These are phyloP conservation scores for Cylindricascospora bacillispora DNA, from an alignment of 1,139 yeast genomes.

Conservation along the genomic window DNA sequence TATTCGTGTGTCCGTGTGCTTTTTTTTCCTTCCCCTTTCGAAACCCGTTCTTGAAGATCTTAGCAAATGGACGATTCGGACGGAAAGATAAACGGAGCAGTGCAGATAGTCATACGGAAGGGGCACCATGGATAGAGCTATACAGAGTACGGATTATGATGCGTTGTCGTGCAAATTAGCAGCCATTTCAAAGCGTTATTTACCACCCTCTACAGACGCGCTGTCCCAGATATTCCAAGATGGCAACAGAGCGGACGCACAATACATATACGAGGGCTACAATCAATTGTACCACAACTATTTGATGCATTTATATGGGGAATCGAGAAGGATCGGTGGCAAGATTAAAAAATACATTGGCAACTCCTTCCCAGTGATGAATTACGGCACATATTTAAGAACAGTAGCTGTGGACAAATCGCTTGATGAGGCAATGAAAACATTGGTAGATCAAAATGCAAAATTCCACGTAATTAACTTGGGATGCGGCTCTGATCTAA, in stretches of 20 bases:
- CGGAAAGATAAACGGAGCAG: too few species aligned
- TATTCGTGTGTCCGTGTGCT: too few species aligned
- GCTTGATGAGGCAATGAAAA: constrained; percentile 35
- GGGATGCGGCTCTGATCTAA: constrained; percentile 96
- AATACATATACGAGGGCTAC: constrained; percentile 8
- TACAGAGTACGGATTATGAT: constrained; percentile 57
- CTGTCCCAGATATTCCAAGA: not conserved
- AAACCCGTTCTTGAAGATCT: too few species aligned
- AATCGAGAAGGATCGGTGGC: constrained; percentile 16
- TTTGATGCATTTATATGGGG: constrained; percentile 9
- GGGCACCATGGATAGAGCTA: constrained; percentile 13
- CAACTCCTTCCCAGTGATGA: constrained; percentile 65
- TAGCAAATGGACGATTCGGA: too few species aligned
- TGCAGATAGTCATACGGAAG: too few species aligned
- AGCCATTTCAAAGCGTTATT: constrained; percentile 43
- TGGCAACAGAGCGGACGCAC: not conserved
- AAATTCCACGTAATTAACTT: constrained; percentile 58
- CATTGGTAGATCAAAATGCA: constrained; percentile 31
- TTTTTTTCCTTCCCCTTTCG: too few species aligned
- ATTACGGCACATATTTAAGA: constrained; percentile 72
- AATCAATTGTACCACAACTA: constrained; percentile 14
- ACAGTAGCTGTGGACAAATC: constrained; percentile 36
- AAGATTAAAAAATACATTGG: constrained; percentile 20
- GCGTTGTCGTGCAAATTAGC: constrained; percentile 66
- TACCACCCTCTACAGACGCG: constrained; percentile 33